Conservation (phyloP, 495 filamentous ascomycete species). For the Aspergillus bridgeri region DNA sequence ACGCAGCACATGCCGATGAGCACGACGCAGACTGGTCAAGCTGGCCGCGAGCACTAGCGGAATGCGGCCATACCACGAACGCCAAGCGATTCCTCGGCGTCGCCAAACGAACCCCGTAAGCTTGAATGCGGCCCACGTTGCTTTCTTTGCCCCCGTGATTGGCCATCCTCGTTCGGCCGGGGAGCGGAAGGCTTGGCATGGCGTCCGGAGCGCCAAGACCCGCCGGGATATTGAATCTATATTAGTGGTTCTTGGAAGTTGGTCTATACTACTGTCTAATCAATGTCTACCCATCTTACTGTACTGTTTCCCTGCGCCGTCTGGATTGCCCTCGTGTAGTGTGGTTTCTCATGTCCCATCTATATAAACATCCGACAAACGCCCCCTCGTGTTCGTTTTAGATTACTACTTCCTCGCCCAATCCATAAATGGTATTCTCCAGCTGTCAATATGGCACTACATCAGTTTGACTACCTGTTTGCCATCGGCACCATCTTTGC, state of each 20-base stretch:
- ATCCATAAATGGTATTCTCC: neutral
- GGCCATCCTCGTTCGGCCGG: constrained; percentile 3
- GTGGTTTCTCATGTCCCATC: neutral
- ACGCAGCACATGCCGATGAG: neutral
- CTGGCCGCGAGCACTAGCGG: neutral
- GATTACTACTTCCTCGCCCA: neutral
- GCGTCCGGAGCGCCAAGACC: neutral
- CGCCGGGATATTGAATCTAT: neutral
- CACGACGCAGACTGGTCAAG: constrained; percentile 4
- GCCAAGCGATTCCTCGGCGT: neutral
- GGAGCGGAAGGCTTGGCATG: constrained; percentile 14
- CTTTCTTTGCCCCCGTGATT: neutral
- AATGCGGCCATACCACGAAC: neutral
- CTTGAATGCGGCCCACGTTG: constrained; percentile 12
- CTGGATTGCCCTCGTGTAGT: neutral
- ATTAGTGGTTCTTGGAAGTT: neutral
- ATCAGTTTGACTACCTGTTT: constrained; percentile 20
- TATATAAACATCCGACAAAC: neutral
- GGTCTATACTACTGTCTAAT: neutral
- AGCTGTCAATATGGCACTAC: constrained; percentile 9
- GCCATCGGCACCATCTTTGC: constrained; percentile 21
- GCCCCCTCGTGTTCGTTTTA: neutral
- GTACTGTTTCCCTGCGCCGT: neutral
- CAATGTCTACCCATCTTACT: neutral
- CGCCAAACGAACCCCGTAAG: neutral